Evolutionary conservation across 495 filamentous ascomycete species (phyloP), one percentile per base, ranked within the genome.

Genomic region (Hypoxylon intermedium): DNA sequence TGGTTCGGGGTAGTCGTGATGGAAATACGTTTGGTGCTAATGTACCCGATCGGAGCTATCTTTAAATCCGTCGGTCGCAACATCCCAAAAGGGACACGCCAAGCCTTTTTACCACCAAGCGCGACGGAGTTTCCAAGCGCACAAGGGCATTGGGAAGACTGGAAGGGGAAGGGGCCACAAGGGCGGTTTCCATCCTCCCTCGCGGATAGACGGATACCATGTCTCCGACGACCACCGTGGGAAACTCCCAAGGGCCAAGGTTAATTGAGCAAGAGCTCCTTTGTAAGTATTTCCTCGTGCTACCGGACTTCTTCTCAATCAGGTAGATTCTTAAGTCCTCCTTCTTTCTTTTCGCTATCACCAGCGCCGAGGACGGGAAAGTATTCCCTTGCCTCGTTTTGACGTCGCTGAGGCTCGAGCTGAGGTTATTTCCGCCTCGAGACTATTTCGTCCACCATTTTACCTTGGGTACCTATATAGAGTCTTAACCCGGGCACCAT

Each of bases 131-230:
- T 65, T 65, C 62, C 56, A 47, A 60, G 24, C 4, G 24, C 36
- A 19, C 3, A 16, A 30, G 54, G 38, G 16, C 28, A 42, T 30
- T 42, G n/a, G n/a, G n/a, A n/a, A n/a, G n/a, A n/a, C n/a, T n/a
- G n/a, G n/a, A n/a, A n/a, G n/a, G n/a, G n/a, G n/a, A n/a, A n/a
- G n/a, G n/a, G n/a, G n/a, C n/a, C n/a, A n/a, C n/a, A n/a, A n/a
- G n/a, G n/a, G n/a, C n/a, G n/a, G n/a, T n/a, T n/a, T n/a, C n/a
- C n/a, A n/a, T 54, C 56, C 47, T 48, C 41, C 51, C 37, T 58
- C 49, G 43, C 67, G 67, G 67, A 68, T 63, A 63, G 54, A 60
- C 68, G 63, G 60, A 60, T 63, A 47, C 41, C 61, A 49, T 66
- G 68, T 68, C 66, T 68, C 68, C 68, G 68, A 64, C 46, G 53